Evolutionary conservation across 352 stramenopile species (phyloP).

Genomic region (Phytophthora meadii): DNA sequence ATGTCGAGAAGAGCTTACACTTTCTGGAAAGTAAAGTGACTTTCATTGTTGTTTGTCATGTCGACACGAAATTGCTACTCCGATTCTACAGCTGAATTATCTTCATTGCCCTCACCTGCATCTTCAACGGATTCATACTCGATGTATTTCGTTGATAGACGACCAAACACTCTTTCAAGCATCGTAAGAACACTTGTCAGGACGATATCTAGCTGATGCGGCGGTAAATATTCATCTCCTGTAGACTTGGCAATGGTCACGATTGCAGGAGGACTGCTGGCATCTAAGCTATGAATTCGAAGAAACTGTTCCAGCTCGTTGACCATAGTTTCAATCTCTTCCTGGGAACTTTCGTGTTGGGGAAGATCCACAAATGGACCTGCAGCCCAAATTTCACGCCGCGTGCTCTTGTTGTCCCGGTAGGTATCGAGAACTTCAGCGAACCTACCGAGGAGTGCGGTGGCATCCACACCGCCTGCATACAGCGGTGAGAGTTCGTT

Average conservation of each 20-base stretch:
- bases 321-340: constrained; percentile 62
- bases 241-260: constrained; percentile 87
- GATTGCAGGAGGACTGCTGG: constrained; percentile 51
- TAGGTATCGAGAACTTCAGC: constrained; percentile 24
- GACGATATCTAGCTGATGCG: constrained; percentile 63
- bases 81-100: too few species aligned
- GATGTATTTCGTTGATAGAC: constrained; percentile 45
- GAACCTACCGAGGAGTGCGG: constrained; percentile 35
- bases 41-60: too few species aligned
- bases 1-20: too few species aligned
- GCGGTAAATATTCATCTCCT: constrained; percentile 74
- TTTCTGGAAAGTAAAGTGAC: too few species aligned
- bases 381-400: constrained; percentile 47
- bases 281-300: constrained; percentile 14
- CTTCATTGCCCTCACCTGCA: not conserved
- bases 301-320: constrained; percentile 48
- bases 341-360: constrained; percentile 61
- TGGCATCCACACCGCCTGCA: constrained; percentile 10
- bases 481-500: constrained; percentile 43
- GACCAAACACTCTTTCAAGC: constrained; percentile 46
- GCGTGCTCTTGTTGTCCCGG: constrained; percentile 27
- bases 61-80: too few species aligned
- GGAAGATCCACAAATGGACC: constrained; percentile 74
- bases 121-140: constrained; percentile 56
- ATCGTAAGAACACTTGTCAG: constrained; percentile 54